Conservation (phyloP, 768 basidiomycete genomes). For the Kwoniella dendrophila region DNA sequence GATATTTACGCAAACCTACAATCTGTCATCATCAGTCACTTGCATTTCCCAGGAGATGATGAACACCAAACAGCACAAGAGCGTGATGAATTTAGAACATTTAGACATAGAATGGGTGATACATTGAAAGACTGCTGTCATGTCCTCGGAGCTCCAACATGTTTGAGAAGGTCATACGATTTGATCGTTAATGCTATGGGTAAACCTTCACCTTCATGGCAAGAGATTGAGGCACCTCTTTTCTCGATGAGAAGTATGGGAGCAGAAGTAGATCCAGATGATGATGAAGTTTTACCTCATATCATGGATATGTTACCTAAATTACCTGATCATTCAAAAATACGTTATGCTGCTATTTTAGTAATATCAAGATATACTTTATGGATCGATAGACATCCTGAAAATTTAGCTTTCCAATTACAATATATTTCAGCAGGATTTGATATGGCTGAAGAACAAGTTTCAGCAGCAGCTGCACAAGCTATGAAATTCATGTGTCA, state of each 20-base stretch:
- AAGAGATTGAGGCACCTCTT: conserved; percentile 93
- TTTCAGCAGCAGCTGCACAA: conserved; percentile 90
- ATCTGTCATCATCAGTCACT: conserved; percentile 80
- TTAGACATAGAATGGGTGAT: conserved; percentile 98
- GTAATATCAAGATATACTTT: conserved; percentile 95
- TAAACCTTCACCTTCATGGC: conserved; percentile 72
- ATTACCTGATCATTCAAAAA: conserved; percentile 83
- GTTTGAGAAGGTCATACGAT: conserved; percentile 77
- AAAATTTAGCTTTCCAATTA: conserved; percentile 80
- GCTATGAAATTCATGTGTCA: conserved; percentile 95
- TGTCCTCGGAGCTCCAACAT: conserved; percentile 83
- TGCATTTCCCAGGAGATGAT: conserved; percentile 83
- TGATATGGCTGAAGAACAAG: conserved; percentile 70
- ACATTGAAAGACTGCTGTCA: conserved; percentile 98
- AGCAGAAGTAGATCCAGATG: conserved; percentile 79
- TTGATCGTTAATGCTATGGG: conserved; percentile 75
- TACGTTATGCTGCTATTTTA: conserved; percentile 91
- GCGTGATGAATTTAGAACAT: conserved; percentile 87
- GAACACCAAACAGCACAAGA: conserved; percentile 71
- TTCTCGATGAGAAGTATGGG: conserved; percentile 99
- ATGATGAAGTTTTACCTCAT: conserved; percentile 85
- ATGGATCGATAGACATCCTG: conserved; percentile 89
- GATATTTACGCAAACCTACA: conserved; percentile 84
- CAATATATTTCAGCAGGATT: conserved; percentile 93
- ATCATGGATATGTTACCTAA: conserved; percentile 93